These are phyloP conservation scores for Fremontodendron californicum DNA, from an alignment of 345 rosid species.

Conservation along the genomic window DNA sequence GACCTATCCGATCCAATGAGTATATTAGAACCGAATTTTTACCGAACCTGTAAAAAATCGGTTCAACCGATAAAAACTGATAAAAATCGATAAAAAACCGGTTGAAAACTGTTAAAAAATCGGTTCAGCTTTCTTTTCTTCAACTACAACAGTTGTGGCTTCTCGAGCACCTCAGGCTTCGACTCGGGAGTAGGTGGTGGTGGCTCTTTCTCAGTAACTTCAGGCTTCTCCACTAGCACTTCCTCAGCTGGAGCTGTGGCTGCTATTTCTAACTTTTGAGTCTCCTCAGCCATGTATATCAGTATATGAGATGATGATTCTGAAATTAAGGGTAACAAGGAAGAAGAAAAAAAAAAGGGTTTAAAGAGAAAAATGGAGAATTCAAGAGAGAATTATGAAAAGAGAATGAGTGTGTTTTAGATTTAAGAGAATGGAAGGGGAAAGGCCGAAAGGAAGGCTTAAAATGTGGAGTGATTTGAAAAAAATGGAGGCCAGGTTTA, in stretches of 20 bases:
- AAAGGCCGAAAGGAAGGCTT: background rate
- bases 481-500: background rate
- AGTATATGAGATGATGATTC: background rate
- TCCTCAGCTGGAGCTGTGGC: constrained; percentile 19
- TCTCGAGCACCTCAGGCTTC: constrained; percentile 34
- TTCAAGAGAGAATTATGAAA: no score
- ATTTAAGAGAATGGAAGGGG: constrained; percentile 9
- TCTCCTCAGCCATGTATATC: constrained; percentile 41
- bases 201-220: constrained; percentile 33
- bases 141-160: constrained; percentile 10
- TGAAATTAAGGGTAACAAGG: background rate
- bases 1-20: no score
- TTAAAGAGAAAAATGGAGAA: background rate
- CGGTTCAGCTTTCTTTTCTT: background rate
- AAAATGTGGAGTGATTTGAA: background rate
- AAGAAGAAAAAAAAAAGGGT: background rate
- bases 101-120: no score
- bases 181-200: constrained; percentile 27
- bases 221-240: constrained; percentile 24
- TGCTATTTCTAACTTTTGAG: constrained; percentile 16
- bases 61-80: no score
- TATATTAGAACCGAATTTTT: no score
- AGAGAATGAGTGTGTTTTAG: no score
- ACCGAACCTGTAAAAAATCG: no score
- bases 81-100: no score